Conservation (phyloP, 2,329 filamentous ascomycete genomes). For the Ascochyta fabae region DNA sequence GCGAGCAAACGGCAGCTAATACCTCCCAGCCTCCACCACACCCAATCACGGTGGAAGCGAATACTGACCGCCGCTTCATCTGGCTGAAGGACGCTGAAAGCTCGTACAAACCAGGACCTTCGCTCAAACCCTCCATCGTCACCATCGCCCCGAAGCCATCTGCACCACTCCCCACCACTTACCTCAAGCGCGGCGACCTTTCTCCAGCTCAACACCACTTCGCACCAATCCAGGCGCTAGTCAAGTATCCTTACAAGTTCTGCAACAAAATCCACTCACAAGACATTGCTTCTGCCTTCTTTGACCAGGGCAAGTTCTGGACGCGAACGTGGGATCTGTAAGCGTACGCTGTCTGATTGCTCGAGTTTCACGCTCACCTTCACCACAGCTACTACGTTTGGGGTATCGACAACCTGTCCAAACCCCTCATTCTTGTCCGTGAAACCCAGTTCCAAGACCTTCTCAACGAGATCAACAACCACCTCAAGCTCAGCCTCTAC, state of each 20-base stretch:
- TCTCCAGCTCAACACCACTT: slow-evolving; percentile 47
- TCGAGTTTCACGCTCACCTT: slow-evolving; percentile 14
- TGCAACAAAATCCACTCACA: slow-evolving; percentile 58
- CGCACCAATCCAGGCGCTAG: slow-evolving; percentile 56
- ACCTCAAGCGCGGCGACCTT: slow-evolving; percentile 40
- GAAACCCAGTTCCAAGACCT: slow-evolving; percentile 70
- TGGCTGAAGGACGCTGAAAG: slow-evolving; percentile 32
- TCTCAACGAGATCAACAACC: slow-evolving; percentile 67
- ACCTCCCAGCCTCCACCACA: background rate
- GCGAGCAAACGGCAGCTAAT: slow-evolving; percentile 18
- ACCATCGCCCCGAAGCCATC: background rate
- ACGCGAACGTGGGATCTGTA: slow-evolving; percentile 77
- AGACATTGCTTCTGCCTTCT: slow-evolving; percentile 61
- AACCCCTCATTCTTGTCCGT: slow-evolving; percentile 71
- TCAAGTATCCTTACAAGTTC: slow-evolving; percentile 65
- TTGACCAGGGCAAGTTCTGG: slow-evolving; percentile 64
- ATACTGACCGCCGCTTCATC: slow-evolving; percentile 29
- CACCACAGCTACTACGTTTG: slow-evolving; percentile 69
- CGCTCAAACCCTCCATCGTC: slow-evolving; percentile 5
- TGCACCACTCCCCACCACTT: slow-evolving; percentile 18
- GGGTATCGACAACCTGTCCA: slow-evolving; percentile 47
- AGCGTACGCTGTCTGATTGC: slow-evolving; percentile 49
- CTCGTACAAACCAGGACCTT: slow-evolving; percentile 28
- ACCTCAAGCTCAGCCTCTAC: slow-evolving; percentile 59
- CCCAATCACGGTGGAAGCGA: slow-evolving; percentile 1